Conservation (phyloP, 1,139 yeast species). For the Candida sanyaensis region DNA sequence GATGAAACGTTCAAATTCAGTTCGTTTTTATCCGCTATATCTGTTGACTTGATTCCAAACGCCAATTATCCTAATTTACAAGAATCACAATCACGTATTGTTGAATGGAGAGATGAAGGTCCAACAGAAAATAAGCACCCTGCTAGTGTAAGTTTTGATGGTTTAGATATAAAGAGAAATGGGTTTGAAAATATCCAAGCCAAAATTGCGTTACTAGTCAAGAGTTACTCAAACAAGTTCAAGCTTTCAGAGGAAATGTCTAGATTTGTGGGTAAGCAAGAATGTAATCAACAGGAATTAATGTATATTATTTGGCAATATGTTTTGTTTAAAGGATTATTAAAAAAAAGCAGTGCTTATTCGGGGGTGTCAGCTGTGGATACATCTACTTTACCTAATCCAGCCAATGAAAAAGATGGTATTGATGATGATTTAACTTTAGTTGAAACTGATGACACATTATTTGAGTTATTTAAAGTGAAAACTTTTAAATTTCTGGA, state of each 20-base stretch:
- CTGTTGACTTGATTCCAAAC: conserved; percentile 67
- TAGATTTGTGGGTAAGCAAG: conserved; percentile 69
- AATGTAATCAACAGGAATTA: conserved; percentile 85
- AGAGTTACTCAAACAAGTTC: conserved; percentile 64
- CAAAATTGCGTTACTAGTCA: conserved; percentile 77
- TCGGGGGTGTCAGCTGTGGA: conserved; percentile 42
- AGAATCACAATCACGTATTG: conserved; percentile 33
- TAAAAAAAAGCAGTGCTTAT: conserved; percentile 40
- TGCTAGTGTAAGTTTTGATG: conserved; percentile 66
- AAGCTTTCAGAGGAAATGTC: conserved; percentile 65
- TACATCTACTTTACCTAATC: conserved; percentile 11
- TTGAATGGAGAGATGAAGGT: conserved; percentile 45
- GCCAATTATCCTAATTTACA: conserved; percentile 41
- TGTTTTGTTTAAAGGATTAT: conserved; percentile 70
- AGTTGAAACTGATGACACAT: conserved; percentile 65
- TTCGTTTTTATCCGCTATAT: conserved; percentile 77
- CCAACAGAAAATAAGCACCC: conserved; percentile 23
- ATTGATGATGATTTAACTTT: conserved; percentile 40
- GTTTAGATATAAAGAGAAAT: conserved; percentile 78
- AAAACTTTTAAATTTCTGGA: conserved; percentile 67
- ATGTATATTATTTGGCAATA: conserved; percentile 88
- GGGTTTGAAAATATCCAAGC: conserved; percentile 71
- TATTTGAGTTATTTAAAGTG: conserved; percentile 57
- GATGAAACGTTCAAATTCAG: conserved; percentile 53
- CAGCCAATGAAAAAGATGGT: conserved; percentile 21